Percentiles rank a stretch among this genome's conserved stretches.
These are phyloP conservation scores for Casaregolazyma suthepensis DNA, from an alignment of 1,139 yeast genomes.

Conservation along the genomic window DNA sequence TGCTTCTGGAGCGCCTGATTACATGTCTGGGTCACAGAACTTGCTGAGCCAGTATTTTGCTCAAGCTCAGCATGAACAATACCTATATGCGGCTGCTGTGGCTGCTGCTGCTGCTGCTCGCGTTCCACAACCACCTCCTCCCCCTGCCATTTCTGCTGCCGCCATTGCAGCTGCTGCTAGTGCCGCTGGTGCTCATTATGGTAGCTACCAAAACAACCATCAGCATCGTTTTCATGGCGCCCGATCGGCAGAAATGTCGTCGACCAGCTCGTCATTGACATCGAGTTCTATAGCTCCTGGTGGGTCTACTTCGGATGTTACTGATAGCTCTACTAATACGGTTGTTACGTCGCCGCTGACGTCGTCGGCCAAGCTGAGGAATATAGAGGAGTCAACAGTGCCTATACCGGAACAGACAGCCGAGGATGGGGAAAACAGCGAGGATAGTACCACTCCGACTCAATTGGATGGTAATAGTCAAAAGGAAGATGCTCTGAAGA, in stretches of 20 bases:
- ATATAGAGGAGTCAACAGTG: background rate
- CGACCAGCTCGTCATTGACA: slow-evolving; percentile 5
- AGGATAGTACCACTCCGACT: slow-evolving; percentile 11
- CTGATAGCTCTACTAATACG: slow-evolving; percentile 6
- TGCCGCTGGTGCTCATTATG: slow-evolving; percentile 7
- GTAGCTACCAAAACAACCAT: slow-evolving; percentile 9
- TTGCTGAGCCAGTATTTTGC: slow-evolving; percentile 58
- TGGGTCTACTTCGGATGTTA: slow-evolving; percentile 5
- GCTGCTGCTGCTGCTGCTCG: slow-evolving; percentile 33
- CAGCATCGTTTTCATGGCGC: slow-evolving; percentile 10
- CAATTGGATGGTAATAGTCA: slow-evolving; percentile 3
- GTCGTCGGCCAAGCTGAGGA: slow-evolving; percentile 1
- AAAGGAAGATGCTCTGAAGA: slow-evolving; percentile 11
- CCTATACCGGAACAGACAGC: background rate
- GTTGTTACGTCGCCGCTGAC: slow-evolving; percentile 7
- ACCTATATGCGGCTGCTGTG: slow-evolving; percentile 51
- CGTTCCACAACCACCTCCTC: slow-evolving; percentile 9
- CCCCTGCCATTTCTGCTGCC: slow-evolving; percentile 5
- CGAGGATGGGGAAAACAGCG: slow-evolving; percentile 9
- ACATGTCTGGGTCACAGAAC: slow-evolving; percentile 42
- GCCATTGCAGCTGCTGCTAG: slow-evolving; percentile 11
- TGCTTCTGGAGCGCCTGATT: slow-evolving; percentile 4
- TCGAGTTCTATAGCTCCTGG: slow-evolving; percentile 5
- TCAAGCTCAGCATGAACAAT: slow-evolving; percentile 57
- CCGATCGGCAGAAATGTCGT: slow-evolving; percentile 4